Base-by-base conservation (phyloP, 1,284 basidiomycete genomes). In the Ceratobasidium theobromae region DNA sequence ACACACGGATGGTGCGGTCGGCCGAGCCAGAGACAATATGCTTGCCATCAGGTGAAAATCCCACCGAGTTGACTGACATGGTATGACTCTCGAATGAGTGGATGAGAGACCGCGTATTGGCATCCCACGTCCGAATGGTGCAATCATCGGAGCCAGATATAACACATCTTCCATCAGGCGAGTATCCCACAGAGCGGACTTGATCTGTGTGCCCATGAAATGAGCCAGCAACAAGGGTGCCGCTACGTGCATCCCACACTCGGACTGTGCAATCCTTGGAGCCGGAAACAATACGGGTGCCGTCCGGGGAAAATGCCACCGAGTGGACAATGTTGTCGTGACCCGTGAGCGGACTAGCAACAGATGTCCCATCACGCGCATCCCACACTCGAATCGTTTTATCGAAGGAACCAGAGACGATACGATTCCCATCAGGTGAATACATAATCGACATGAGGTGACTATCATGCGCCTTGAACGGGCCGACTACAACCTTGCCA, bases 281-380 rank as follows among this genome's bases (percentile, higher is more conserved):
- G 6, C 58, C 65, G 16, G 66, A 67, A 21, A 53, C 62, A 30
- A 68, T 53, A 14, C 23, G 38, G 14, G 21, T n/a, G 27, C 67
- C 52, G 28, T 68, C 52, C 6, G 41, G 62, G 4, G 67, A 68
- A 21, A 67, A 66, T 23, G 52, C 35, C n/a, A 57, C 52, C n/a
- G 33, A 57, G 4, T 12, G 14, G 16, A 68, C 64, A 2, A 11
- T 1, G 33, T 27, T 18, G 21, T 65, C 54, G 48, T 68, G 67
- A 3, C 65, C 53, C n/a, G 67, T 51, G 16, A 67, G 25, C 6
- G 62, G 48, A 6, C 43, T 52, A n/a, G 18, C 30, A 16, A 28
- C 14, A 25, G 16, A 38, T 46, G 28, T n/a, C n/a, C n/a, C n/a
- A n/a, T n/a, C n/a, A n/a, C n/a, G n/a, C n/a, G n/a, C n/a, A n/a